Evolutionary conservation across 495 filamentous ascomycete species (phyloP), one percentile per base, ranked within the genome.

Genomic region (Neurospora discreta): DNA sequence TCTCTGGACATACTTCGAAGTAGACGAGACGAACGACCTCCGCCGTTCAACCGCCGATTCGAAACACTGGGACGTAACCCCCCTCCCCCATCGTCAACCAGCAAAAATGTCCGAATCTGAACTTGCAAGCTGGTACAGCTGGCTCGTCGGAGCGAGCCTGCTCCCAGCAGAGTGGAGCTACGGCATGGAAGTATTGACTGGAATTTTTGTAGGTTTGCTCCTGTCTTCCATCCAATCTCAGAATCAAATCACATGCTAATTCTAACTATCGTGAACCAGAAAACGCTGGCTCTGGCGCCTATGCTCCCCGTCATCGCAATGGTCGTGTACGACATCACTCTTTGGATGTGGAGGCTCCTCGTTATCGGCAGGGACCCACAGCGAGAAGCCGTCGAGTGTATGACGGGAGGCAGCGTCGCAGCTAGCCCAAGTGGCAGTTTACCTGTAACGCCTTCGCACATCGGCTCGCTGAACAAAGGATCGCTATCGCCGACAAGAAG

Each of bases 281-380:
- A 77, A 41, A 75, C 71, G 1, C 74, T 81, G 39, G 78, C 75
- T 20, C 74, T 79, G 11, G 43, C 71, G 0, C 75, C 76, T 39
- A 78, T 78, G 69, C 26, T 75, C 2, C 80, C 79, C 0, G 41
- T 84, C 18, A 71, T 81, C 44, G 2, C 78, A 6, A 42, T 84
- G 18, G 71, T 83, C 69, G n/a, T 83, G 39, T 83, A 82, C 72
- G 84, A 85, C 72, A 74, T 85, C 52, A 72, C 72, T n/a, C 77
- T 85, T 36, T 85, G 83, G 83, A 67, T 84, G 18, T 84, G 79
- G 77, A 78, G 83, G 72, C 71, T 83, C 16, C 75, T 70, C 39
- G 70, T 70, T 13, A 76, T 71, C 58, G 75, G 68, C 68, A 75
- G 30, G 70, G 18, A 33, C 26, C 52, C 52, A 1, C 52, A 65